Evolutionary conservation across 495 filamentous ascomycete genomes (phyloP).

Genomic region (Neohortaea acidophila): DNA sequence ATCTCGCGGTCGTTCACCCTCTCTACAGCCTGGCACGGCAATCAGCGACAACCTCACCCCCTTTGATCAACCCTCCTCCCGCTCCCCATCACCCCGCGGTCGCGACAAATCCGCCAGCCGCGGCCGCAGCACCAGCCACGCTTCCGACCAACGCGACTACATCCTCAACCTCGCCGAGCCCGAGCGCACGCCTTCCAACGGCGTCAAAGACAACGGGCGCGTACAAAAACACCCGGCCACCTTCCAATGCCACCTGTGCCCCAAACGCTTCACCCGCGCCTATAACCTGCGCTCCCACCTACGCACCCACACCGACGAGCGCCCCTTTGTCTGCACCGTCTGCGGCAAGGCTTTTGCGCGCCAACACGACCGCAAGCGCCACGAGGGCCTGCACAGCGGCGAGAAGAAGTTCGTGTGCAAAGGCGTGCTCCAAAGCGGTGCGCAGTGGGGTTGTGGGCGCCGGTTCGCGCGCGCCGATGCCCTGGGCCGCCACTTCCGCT

Average conservation of each 20-base stretch:
- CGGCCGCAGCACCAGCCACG: conserved; percentile 68
- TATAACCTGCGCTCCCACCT: conserved; percentile 35
- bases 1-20: conserved; percentile 21
- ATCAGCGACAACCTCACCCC: conserved; percentile 45
- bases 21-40: conserved; percentile 19
- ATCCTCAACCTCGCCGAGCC: conserved; percentile 86
- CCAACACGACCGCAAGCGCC: conserved; percentile 30
- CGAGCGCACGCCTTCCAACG: conserved; percentile 46
- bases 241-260: conserved; percentile 32
- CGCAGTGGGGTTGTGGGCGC: conserved; percentile 82
- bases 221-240: conserved; percentile 76
- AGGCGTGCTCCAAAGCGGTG: conserved; percentile 67
- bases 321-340: conserved; percentile 43
- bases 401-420: conserved; percentile 80
- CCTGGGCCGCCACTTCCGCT: conserved; percentile 89
- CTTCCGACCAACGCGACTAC: conserved; percentile 80
- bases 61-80: conserved; percentile 30
- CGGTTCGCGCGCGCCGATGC: conserved; percentile 92
- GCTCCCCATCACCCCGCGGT: conserved; percentile 39
- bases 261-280: conserved; percentile 36
- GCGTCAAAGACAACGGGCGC: conserved; percentile 28
- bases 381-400: conserved; percentile 31
- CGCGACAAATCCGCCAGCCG: conserved; percentile 9
- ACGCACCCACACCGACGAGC: conserved; percentile 32
- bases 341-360: conserved; percentile 69